A percentile compares a stretch with the other conserved stretches of the same genome.
phyloP scores from a whole-genome alignment of 768 basidiomycete genomes.

The Lactifluus piperatus region DNA sequence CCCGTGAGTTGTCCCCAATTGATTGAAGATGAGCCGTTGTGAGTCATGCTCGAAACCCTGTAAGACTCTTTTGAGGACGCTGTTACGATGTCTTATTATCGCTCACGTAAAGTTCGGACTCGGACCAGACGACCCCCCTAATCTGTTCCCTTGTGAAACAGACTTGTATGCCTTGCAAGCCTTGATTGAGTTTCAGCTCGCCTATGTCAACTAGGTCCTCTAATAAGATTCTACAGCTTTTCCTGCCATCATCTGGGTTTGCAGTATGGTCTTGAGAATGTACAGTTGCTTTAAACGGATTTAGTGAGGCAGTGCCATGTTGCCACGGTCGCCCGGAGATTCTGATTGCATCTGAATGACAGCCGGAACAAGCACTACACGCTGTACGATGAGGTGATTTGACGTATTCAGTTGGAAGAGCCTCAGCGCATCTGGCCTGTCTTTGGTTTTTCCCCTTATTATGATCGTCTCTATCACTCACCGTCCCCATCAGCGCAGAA shows the following conservation, averaged over 20 bases:
- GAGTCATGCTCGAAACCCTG: constrained; percentile 13
- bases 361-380: constrained; percentile 9
- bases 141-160: constrained; percentile 29
- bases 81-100: too few relatives aligned
- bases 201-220: constrained; percentile 31
- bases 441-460: not conserved
- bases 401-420: constrained; percentile 37
- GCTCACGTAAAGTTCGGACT: constrained; percentile 20
- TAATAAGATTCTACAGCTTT: constrained; percentile 26
- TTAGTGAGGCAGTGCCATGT: constrained; percentile 40
- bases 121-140: constrained; percentile 19
- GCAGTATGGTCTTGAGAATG: constrained; percentile 41
- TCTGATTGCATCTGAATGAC: constrained; percentile 20
- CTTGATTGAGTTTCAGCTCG: constrained; percentile 24
- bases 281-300: constrained; percentile 51
- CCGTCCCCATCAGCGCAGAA: constrained; percentile 4
- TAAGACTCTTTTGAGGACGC: not conserved
- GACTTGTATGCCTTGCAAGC: constrained; percentile 25
- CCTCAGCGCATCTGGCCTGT: constrained; percentile 28
- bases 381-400: constrained; percentile 38
- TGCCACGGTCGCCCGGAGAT: constrained; percentile 27
- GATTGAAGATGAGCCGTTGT: not conserved
- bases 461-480: not conserved
- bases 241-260: constrained; percentile 21
- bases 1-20: not conserved